Conservation (phyloP, 208 protist genomes). For the Willaertia magna region DNA sequence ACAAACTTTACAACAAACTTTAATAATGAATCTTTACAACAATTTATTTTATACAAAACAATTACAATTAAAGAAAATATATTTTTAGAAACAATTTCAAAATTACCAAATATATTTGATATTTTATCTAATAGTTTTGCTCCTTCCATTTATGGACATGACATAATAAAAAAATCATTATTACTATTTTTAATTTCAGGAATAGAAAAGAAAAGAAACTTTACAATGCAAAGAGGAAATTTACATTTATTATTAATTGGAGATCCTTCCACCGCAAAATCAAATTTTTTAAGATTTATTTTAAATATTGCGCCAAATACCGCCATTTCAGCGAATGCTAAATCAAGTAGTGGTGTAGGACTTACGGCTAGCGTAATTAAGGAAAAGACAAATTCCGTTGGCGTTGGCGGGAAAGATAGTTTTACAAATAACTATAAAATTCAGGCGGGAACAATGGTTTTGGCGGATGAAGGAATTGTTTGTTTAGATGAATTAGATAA, state of each 20-base stretch:
- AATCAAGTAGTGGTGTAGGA: conserved; percentile 93
- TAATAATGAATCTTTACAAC: background rate
- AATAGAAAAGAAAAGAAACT: background rate
- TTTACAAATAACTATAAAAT: conserved; percentile 81
- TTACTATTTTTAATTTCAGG: conserved; percentile 55
- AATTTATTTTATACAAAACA: conserved; percentile 25
- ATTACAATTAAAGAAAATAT: conserved; percentile 39
- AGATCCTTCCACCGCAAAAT: conserved; percentile 97
- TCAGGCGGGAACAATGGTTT: conserved; percentile 89
- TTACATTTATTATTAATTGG: conserved; percentile 97
- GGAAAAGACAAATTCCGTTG: conserved; percentile 26
- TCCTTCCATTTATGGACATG: conserved; percentile 92
- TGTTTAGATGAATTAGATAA: conserved; percentile 99
- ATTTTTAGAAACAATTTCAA: conserved; percentile 50
- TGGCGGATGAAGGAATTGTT: conserved; percentile 94
- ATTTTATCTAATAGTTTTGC: conserved; percentile 80
- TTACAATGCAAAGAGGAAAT: conserved; percentile 64
- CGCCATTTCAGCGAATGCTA: conserved; percentile 94
- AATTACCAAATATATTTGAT: conserved; percentile 80
- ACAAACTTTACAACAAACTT: conserved; percentile 35
- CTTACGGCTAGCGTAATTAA: conserved; percentile 91
- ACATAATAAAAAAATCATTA: conserved; percentile 88
- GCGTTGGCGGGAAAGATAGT: conserved; percentile 76
- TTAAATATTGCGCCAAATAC: conserved; percentile 88
- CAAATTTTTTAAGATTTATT: conserved; percentile 93